phyloP scores from a whole-genome alignment of 2,329 filamentous ascomycete species.

The Alternaria arbusti region DNA sequence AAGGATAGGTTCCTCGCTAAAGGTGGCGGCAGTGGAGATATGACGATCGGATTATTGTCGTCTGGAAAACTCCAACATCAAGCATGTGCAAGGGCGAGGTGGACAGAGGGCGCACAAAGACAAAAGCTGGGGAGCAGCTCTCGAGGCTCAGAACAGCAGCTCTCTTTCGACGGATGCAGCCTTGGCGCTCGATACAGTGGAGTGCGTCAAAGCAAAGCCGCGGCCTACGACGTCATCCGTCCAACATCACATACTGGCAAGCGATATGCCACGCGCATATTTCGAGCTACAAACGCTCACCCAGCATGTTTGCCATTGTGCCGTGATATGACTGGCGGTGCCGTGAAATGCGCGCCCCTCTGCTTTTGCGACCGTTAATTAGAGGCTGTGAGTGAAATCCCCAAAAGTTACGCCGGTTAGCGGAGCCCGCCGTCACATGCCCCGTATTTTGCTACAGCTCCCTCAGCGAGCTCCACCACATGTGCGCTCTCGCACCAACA shows the following conservation, averaged over 20 bases:
- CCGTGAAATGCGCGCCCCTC: neutral
- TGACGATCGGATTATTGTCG: slow-evolving; percentile 23
- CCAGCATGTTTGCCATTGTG: neutral
- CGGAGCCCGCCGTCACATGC: slow-evolving; percentile 20
- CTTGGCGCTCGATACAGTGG: slow-evolving; percentile 11
- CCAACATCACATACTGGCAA: neutral
- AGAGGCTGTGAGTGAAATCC: slow-evolving; percentile 5
- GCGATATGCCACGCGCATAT: neutral
- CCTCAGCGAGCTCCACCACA: slow-evolving; percentile 16
- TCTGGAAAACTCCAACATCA: slow-evolving; percentile 4
- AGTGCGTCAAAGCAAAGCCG: slow-evolving; percentile 7
- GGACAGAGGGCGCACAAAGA: slow-evolving; percentile 10
- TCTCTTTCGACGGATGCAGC: slow-evolving; percentile 6
- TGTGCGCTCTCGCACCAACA: slow-evolving; percentile 21
- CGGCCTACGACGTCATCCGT: slow-evolving; percentile 23
- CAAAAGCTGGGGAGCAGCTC: slow-evolving; percentile 6
- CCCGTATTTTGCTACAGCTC: slow-evolving; percentile 8
- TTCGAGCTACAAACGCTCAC: neutral
- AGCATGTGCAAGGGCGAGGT: neutral
- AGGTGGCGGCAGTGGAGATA: slow-evolving; percentile 40
- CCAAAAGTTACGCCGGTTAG: slow-evolving; percentile 2
- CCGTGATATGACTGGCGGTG: neutral
- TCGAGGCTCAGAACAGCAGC: slow-evolving; percentile 7
- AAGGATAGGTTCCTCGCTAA: slow-evolving; percentile 41
- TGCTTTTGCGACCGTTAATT: neutral